Conservation (phyloP, 1,139 yeast genomes). For the Blastobotrys buckinghamii region DNA sequence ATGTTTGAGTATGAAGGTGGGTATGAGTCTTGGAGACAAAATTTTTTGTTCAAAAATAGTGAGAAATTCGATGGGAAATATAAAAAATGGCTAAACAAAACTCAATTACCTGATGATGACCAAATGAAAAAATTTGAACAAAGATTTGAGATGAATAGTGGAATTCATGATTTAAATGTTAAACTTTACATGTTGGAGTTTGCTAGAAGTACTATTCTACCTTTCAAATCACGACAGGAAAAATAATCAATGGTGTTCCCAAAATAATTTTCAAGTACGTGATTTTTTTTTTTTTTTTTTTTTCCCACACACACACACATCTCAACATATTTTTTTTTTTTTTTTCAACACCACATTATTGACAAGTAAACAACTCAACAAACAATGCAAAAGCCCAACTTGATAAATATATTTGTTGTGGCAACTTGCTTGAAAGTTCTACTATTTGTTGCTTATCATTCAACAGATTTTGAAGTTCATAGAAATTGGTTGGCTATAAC, state of each 20-base stretch:
- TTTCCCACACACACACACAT: neutral
- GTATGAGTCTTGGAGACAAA: neutral
- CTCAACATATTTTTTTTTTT: neutral
- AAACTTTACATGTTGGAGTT: neutral
- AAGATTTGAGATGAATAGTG: conserved; percentile 2
- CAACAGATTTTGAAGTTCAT: conserved; percentile 96
- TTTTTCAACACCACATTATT: neutral
- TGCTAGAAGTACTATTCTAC: conserved; percentile 5
- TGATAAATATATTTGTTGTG: conserved; percentile 64
- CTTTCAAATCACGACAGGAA: conserved; percentile 1
- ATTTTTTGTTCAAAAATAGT: neutral
- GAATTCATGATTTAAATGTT: neutral
- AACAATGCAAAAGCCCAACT: conserved; percentile 13
- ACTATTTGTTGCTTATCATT: conserved; percentile 45
- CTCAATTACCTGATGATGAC: neutral
- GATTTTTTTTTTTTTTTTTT: neutral
- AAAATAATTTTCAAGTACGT: no score
- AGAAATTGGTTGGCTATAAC: conserved; percentile 96
- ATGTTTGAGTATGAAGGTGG: neutral
- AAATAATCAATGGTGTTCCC: neutral
- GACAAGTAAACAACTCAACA: neutral
- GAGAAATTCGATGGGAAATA: conserved; percentile 4
- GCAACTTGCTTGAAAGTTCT: conserved; percentile 51
- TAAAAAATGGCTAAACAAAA: neutral
- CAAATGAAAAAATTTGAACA: conserved; percentile 1